Evolutionary conservation across 805 yeast genomes (phyloP).

Genomic region (Candida tallmaniae): DNA sequence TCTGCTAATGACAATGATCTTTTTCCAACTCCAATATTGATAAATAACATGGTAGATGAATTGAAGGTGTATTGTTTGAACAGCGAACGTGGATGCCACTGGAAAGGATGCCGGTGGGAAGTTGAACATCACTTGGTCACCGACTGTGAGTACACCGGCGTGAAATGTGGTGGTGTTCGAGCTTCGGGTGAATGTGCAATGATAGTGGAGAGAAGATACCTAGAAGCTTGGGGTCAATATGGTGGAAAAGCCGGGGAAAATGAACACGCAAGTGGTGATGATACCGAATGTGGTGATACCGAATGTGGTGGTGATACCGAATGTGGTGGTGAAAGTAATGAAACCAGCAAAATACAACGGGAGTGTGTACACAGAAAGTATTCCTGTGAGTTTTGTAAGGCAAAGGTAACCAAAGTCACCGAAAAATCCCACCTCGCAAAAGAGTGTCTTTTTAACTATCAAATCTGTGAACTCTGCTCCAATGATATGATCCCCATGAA

Average conservation of each 20-base stretch:
- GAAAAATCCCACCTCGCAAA: conserved; percentile 30
- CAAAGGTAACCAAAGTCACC: conserved; percentile 21
- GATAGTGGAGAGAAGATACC: conserved; percentile 15
- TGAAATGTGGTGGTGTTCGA: conserved; percentile 24
- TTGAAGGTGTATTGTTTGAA: conserved; percentile 54
- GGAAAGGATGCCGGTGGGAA: conserved; percentile 58
- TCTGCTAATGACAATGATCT: conserved; percentile 26
- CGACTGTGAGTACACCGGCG: conserved; percentile 35
- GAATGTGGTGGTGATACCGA: not conserved
- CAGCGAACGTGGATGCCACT: conserved; percentile 48
- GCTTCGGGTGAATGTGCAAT: conserved; percentile 7
- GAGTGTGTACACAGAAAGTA: conserved; percentile 37
- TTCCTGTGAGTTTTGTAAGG: conserved; percentile 35
- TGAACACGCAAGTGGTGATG: conserved; percentile 3
- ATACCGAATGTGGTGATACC: conserved; percentile 11
- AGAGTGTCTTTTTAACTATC: conserved; percentile 37
- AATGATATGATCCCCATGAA: conserved; percentile 39
- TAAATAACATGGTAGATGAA: conserved; percentile 59
- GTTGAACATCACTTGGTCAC: conserved; percentile 43
- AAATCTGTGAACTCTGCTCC: conserved; percentile 39
- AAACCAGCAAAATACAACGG: conserved; percentile 5
- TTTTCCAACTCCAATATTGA: conserved; percentile 50
- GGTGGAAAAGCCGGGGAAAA: conserved; percentile 3
- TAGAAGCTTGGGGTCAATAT: not conserved
- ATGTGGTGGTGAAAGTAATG: conserved; percentile 2